Percentiles rank a stretch among this genome's conserved stretches.
These are phyloP conservation scores for Microdochium nivale DNA, from an alignment of 2,329 filamentous ascomycete species.

Conservation along the genomic window DNA sequence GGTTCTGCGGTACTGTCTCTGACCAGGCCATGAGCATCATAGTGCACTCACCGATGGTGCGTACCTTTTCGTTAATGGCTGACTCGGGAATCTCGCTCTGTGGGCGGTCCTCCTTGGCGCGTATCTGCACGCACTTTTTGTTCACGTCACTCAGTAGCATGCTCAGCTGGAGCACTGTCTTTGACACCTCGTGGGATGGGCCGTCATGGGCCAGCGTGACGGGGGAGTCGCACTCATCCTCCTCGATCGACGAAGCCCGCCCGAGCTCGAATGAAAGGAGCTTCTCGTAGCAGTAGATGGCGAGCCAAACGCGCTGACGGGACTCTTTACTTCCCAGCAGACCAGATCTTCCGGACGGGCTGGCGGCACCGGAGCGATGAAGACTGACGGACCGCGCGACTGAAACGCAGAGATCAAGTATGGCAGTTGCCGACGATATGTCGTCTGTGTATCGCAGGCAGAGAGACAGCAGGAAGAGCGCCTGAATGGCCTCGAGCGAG, in stretches of 20 bases:
- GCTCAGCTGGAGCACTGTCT: too few species aligned
- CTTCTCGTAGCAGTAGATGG: slow-evolving; percentile 6
- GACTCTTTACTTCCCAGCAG: slow-evolving; percentile 1
- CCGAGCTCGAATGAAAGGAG: slow-evolving; percentile 6
- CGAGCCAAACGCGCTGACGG: slow-evolving; percentile 3
- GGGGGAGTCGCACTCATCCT: too few species aligned
- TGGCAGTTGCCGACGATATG: slow-evolving; percentile 4
- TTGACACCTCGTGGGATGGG: too few species aligned
- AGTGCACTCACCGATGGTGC: too few species aligned
- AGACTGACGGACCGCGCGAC: slow-evolving; percentile 4
- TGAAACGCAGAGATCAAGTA: slow-evolving; percentile 2
- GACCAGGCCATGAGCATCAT: too few species aligned
- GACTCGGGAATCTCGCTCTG: too few species aligned
- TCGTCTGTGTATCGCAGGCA: slow-evolving; percentile 2
- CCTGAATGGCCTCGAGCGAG: slow-evolving; percentile 3
- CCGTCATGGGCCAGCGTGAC: too few species aligned
- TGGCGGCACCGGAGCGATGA: slow-evolving; percentile 1
- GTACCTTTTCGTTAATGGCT: too few species aligned
- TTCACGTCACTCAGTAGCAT: too few species aligned
- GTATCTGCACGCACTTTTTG: too few species aligned
- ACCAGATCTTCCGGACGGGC: not conserved
- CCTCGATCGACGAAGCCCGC: not conserved
- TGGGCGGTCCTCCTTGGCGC: too few species aligned
- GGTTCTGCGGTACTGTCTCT: too few species aligned
- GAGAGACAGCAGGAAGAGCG: slow-evolving; percentile 3